phyloP scores from a whole-genome alignment of 208 protist genomes.

The Lotmaria passim region DNA sequence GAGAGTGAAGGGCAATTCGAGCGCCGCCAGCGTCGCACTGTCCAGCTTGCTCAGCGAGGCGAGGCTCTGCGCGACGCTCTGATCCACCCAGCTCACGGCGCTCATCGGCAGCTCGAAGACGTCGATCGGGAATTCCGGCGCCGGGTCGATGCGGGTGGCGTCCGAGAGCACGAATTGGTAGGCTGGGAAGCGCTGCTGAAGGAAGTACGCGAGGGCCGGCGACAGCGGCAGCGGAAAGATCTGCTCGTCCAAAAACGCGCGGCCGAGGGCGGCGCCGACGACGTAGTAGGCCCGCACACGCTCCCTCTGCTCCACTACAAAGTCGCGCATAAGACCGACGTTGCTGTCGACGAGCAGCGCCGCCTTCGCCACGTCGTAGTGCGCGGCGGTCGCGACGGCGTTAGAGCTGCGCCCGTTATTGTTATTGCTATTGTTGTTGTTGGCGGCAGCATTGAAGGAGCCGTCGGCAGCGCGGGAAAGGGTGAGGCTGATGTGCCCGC shows the following conservation, averaged over 20 bases:
- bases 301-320: slow-evolving; percentile 49
- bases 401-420: neutral
- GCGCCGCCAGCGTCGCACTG: slow-evolving; percentile 37
- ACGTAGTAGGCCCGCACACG: slow-evolving; percentile 64
- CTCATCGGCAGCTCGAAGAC: slow-evolving; percentile 62
- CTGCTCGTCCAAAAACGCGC: slow-evolving; percentile 80
- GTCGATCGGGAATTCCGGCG: slow-evolving; percentile 64
- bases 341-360: slow-evolving; percentile 29
- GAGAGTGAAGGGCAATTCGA: slow-evolving; percentile 86
- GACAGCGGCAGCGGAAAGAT: slow-evolving; percentile 80
- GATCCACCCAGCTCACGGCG: slow-evolving; percentile 65
- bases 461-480: neutral
- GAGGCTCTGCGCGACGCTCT: slow-evolving; percentile 53
- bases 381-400: neutral
- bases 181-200: slow-evolving; percentile 54
- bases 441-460: neutral
- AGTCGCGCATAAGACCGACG: slow-evolving; percentile 43
- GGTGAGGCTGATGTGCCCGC: neutral
- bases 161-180: slow-evolving; percentile 34
- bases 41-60: slow-evolving; percentile 46
- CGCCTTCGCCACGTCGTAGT: slow-evolving; percentile 19
- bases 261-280: slow-evolving; percentile 77
- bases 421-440: slow-evolving; percentile 13
- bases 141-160: slow-evolving; percentile 26
- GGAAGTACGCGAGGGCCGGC: slow-evolving; percentile 70